A percentile compares a stretch with the other conserved stretches of the same genome.
These are phyloP conservation scores for Fraxinus cuspidata DNA, from an alignment of 257 asterid genomes.

Conservation along the genomic window DNA sequence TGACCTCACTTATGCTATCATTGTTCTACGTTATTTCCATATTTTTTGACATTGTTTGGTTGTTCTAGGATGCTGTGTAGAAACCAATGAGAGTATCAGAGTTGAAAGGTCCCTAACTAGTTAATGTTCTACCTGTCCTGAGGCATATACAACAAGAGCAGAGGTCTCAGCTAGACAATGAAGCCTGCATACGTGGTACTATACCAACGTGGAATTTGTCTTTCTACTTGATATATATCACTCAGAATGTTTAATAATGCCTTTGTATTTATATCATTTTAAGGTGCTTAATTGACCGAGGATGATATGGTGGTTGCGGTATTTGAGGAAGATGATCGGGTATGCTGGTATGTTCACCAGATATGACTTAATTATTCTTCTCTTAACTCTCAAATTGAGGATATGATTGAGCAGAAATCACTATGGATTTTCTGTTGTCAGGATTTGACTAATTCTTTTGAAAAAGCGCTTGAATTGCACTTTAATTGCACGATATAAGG, in stretches of 20 bases:
- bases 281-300: constrained; percentile 59
- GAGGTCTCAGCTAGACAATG: constrained; percentile 57
- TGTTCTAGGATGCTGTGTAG: constrained; percentile 36
- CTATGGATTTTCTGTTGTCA: neutral
- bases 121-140: constrained; percentile 65
- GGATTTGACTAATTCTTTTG: constrained; percentile 8
- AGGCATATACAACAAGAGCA: constrained; percentile 58
- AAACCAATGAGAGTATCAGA: constrained; percentile 46
- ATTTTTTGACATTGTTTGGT: constrained; percentile 11
- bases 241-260: constrained; percentile 21
- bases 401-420: neutral
- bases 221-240: constrained; percentile 8
- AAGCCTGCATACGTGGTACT: constrained; percentile 56
- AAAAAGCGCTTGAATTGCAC: no score
- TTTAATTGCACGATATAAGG: no score
- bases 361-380: neutral
- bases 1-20: constrained; percentile 19
- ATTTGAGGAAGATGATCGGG: constrained; percentile 61
- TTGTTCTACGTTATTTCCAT: constrained; percentile 7
- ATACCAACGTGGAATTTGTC: constrained; percentile 17
- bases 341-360: constrained; percentile 54
- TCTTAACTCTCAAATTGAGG: constrained; percentile 16
- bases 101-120: constrained; percentile 51
- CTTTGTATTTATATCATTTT: constrained; percentile 23
- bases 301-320: constrained; percentile 45